Evolutionary conservation across 306 rosid genomes (phyloP).

Genomic region (Lathyrus oleraceus): DNA sequence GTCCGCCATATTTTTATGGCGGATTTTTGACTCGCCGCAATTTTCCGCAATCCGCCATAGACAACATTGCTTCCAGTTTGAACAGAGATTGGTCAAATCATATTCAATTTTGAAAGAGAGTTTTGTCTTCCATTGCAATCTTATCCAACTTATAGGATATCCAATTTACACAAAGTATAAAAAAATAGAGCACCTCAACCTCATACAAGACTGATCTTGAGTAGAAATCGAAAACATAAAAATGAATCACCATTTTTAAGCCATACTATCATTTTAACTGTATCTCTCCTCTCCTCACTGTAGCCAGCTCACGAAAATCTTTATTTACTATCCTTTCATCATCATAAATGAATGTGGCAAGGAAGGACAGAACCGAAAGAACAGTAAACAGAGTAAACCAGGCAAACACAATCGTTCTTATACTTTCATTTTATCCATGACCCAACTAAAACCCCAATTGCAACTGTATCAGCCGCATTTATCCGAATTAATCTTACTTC

Average conservation of each 20-base stretch:
- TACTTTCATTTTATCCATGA: not conserved
- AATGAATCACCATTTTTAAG: conserved; percentile 10
- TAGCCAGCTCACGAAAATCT: not conserved
- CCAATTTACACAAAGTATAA: no score
- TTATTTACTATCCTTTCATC: not conserved
- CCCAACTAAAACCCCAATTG: not conserved
- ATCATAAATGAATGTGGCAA: not conserved
- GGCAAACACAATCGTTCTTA: not conserved
- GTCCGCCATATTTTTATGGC: no score
- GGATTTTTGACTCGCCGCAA: no score
- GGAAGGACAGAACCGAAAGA: not conserved
- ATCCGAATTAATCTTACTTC: not conserved
- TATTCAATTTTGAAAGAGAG: no score
- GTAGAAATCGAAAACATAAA: conserved; percentile 5
- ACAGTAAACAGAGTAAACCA: not conserved
- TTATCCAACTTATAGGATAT: no score
- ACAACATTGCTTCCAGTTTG: no score
- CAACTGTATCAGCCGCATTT: not conserved
- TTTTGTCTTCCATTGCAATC: no score
- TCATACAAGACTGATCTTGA: not conserved
- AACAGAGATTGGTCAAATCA: no score
- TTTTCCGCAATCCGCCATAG: no score
- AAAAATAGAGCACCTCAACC: not conserved
- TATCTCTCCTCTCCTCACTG: not conserved
- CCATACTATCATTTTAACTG: not conserved